Conservation (phyloP, 2,329 filamentous ascomycete genomes). For the Apiospora aurea region DNA sequence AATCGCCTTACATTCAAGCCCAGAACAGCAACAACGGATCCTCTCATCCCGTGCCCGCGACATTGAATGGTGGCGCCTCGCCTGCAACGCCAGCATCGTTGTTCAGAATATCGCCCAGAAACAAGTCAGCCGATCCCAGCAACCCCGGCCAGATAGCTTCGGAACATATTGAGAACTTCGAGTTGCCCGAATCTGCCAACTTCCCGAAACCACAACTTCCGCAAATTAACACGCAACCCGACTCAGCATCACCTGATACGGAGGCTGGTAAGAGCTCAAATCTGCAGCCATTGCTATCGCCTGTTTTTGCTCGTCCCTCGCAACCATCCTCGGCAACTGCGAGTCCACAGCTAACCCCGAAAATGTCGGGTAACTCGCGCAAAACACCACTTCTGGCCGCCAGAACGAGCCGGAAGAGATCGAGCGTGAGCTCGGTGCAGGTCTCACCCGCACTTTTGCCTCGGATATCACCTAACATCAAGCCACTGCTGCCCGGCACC, state of each 20-base stretch:
- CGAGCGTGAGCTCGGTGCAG: slow-evolving; percentile 75
- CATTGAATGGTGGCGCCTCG: slow-evolving; percentile 54
- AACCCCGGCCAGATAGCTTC: slow-evolving; percentile 51
- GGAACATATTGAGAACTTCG: slow-evolving; percentile 64
- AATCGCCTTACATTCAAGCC: slow-evolving; percentile 71
- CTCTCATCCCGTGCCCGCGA: slow-evolving; percentile 35
- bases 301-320: slow-evolving; percentile 50
- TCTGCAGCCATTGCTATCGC: slow-evolving; percentile 58
- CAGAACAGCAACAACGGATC: slow-evolving; percentile 49
- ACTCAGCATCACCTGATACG: slow-evolving; percentile 50
- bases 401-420: slow-evolving; percentile 71
- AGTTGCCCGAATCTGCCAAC: slow-evolving; percentile 76
- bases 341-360: slow-evolving; percentile 69
- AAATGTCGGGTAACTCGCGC: slow-evolving; percentile 52
- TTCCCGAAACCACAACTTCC: slow-evolving; percentile 54
- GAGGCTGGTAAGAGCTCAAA: slow-evolving; percentile 57
- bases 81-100: slow-evolving; percentile 88
- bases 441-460: slow-evolving; percentile 87
- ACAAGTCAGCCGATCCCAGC: slow-evolving; percentile 53
- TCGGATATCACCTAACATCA: slow-evolving; percentile 92
- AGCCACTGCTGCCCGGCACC: slow-evolving; percentile 78
- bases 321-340: slow-evolving; percentile 63
- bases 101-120: slow-evolving; percentile 74
- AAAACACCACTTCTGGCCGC: slow-evolving; percentile 65
- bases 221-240: slow-evolving; percentile 59